Conservation (phyloP, 2,329 filamentous ascomycete genomes). For the Fusarium oxysporum region DNA sequence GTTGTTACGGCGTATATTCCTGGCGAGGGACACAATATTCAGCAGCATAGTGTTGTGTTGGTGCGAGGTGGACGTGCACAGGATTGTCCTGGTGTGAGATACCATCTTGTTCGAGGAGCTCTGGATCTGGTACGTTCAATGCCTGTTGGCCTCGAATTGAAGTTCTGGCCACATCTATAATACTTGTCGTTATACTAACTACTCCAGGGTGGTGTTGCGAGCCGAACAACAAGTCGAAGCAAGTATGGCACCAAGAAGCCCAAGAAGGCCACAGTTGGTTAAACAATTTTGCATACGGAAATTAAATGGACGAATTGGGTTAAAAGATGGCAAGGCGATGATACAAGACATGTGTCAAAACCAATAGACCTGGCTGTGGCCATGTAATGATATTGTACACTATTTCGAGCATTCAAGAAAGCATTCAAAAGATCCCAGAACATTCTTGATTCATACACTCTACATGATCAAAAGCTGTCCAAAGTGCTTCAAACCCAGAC, state of each 20-base stretch:
- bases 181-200: conserved; percentile 17
- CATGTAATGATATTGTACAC: conserved; percentile 47
- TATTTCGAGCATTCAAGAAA: conserved; percentile 33
- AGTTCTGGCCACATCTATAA: background rate
- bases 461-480: conserved; percentile 47
- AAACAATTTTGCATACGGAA: conserved; percentile 9
- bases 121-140: conserved; percentile 83
- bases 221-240: conserved; percentile 84
- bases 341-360: conserved; percentile 14
- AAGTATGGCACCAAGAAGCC: conserved; percentile 99
- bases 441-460: conserved; percentile 44
- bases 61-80: conserved; percentile 93
- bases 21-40: conserved; percentile 97
- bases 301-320: background rate
- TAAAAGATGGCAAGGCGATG: background rate
- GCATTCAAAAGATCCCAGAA: conserved; percentile 35
- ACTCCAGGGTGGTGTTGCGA: conserved; percentile 86
- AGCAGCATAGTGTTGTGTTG: conserved; percentile 97
- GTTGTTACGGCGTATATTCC: conserved; percentile 95
- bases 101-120: conserved; percentile 90
- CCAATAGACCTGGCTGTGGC: conserved; percentile 30
- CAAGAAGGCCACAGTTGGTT: conserved; percentile 77
- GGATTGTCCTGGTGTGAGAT: conserved; percentile 98
- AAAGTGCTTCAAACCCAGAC: conserved; percentile 46
- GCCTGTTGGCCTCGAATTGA: rapidly evolving